Evolutionary conservation across 805 yeast species (phyloP), one percentile per base, ranked within the genome.

Genomic region (Soucietia sequanensis): DNA sequence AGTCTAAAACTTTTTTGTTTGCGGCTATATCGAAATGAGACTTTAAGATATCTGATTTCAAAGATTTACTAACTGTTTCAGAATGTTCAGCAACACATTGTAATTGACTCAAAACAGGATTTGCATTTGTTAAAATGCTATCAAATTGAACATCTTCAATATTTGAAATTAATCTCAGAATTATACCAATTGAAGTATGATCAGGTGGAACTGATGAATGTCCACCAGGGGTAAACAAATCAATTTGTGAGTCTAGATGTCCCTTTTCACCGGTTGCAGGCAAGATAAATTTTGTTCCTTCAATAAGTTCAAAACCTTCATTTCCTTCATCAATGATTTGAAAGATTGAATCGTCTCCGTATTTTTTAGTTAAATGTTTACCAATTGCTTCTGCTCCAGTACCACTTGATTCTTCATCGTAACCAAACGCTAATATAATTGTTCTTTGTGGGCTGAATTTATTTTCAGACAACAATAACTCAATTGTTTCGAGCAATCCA

Each of bases 161-260:
- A 26, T 44, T 49, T 15, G 49, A 57, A 13, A 71, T 57, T 37
- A 74, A 52, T 37, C 64, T 61, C 3, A 75, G 60, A 50, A 72
- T 52, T 20, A 86, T 72, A 12, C 93, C 95, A 59, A 86, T 83
- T 4, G 83, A 72, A 4, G 93, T 84, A 52, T 86, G 93, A 31
- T 76, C 81, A 2, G 91, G 91, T 8, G 95, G 93, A 11, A 72
- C 57, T 5, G 89, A 80, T 1, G 90, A 78, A 54, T 84, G 95
- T 6, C 95, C 95, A 25, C 95, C 95, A 6, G 78, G 76, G 19
- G 84, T 78, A 16, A 62, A 61, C 16, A 84, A 59, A 4, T 68
- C 67, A 30, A 81, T 62, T 17, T 46, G 39, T 6, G 72, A 46
- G 44, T 72, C 61, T 4, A 80, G 76, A 44, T 79, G 65, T 24